phyloP scores from a whole-genome alignment of 805 yeast species.

The Wickerhamomyces bovis region DNA sequence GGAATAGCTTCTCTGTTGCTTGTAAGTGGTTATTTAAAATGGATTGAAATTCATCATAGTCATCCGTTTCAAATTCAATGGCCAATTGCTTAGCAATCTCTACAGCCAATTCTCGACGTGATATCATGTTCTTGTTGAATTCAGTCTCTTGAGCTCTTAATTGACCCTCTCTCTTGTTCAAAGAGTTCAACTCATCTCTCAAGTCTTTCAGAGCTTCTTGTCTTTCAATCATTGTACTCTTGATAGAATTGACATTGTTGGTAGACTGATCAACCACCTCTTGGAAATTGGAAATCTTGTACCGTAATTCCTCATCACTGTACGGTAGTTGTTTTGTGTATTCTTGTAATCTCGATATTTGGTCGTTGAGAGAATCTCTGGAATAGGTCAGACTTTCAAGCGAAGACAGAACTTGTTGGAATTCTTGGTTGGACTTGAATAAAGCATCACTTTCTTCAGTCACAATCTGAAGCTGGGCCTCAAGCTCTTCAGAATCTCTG shows the following conservation, averaged over 20 bases:
- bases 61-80: not conserved
- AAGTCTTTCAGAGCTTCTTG: conserved; percentile 21
- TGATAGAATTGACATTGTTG: conserved; percentile 22
- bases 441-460: conserved; percentile 56
- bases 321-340: conserved; percentile 43
- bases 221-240: conserved; percentile 15
- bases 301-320: conserved; percentile 34
- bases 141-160: conserved; percentile 38
- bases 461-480: conserved; percentile 42
- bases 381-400: conserved; percentile 51
- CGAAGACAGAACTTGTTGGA: conserved; percentile 63
- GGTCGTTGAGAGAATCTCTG: conserved; percentile 39
- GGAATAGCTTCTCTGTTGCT: conserved; percentile 7
- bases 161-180: conserved; percentile 50
- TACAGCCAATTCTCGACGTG: conserved; percentile 11
- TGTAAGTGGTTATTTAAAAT: conserved; percentile 1
- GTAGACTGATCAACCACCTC: conserved; percentile 24
- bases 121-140: conserved; percentile 22
- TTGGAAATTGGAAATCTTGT: conserved; percentile 38
- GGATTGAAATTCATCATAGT: conserved; percentile 1
- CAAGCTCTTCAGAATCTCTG: conserved; percentile 43
- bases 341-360: conserved; percentile 43
- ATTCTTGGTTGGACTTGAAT: conserved; percentile 75
- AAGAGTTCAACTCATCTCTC: conserved; percentile 30
- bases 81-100: conserved; percentile 8